phyloP scores from a whole-genome alignment of 306 rosid species.

The Medicago arabica region DNA sequence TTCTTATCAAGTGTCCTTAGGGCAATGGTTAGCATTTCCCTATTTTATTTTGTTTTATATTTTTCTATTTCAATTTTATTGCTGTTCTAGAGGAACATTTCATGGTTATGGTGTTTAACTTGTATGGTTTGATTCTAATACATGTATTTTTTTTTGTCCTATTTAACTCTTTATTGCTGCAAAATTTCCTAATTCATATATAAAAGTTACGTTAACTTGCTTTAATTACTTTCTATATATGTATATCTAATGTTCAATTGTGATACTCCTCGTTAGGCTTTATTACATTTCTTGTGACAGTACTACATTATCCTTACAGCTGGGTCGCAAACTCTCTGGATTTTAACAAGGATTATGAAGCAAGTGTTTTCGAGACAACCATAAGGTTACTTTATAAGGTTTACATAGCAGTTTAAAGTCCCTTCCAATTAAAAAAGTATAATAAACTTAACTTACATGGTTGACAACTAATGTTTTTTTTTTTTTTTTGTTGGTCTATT shows the following conservation, averaged over 20 bases:
- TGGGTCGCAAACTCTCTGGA: constrained; percentile 88
- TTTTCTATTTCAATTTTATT: constrained; percentile 19
- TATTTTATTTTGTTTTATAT: neutral
- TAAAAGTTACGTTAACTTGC: constrained; percentile 22
- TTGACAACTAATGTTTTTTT: constrained; percentile 25
- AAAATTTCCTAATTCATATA: constrained; percentile 19
- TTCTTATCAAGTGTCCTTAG: no score
- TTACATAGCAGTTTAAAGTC: constrained; percentile 70
- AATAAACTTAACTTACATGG: constrained; percentile 41
- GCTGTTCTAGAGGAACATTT: constrained; percentile 19
- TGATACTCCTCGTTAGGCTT: constrained; percentile 32
- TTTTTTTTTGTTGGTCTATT: constrained; percentile 34
- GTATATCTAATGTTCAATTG: constrained; percentile 20
- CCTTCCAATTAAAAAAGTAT: constrained; percentile 37
- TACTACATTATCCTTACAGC: constrained; percentile 60
- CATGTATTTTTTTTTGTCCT: constrained; percentile 6
- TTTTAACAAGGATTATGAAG: constrained; percentile 94
- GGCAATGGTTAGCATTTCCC: no score
- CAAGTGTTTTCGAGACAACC: constrained; percentile 99
- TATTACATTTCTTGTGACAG: constrained; percentile 25
- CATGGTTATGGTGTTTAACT: constrained; percentile 28
- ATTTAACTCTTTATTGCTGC: constrained; percentile 24
- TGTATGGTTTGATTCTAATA: constrained; percentile 29
- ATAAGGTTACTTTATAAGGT: constrained; percentile 97
- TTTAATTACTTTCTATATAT: constrained; percentile 20